These are phyloP conservation scores for Peronospora destructor DNA, from an alignment of 352 stramenopile species.

Conservation along the genomic window DNA sequence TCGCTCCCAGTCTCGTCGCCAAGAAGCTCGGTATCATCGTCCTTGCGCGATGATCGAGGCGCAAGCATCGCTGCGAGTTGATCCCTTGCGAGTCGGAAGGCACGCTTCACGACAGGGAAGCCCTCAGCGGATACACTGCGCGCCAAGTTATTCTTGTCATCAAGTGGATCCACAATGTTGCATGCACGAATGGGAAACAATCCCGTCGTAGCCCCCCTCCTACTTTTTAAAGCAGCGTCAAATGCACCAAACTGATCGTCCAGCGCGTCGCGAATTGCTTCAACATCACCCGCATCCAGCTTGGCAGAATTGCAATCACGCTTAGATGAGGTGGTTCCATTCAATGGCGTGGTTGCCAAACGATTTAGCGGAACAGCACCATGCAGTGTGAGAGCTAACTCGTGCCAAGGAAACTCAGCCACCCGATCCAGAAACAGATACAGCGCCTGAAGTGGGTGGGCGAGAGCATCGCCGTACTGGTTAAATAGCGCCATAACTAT, in stretches of 20 bases:
- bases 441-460: slow-evolving; percentile 76
- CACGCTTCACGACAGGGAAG: slow-evolving; percentile 67
- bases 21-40: slow-evolving; percentile 18
- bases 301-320: slow-evolving; percentile 18
- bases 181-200: slow-evolving; percentile 74
- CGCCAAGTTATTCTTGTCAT: slow-evolving; percentile 83
- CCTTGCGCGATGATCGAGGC: slow-evolving; percentile 13
- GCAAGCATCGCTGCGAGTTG: slow-evolving; percentile 39
- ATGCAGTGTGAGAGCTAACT: slow-evolving; percentile 73
- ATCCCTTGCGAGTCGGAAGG: slow-evolving; percentile 52
- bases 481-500: slow-evolving; percentile 89
- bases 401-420: slow-evolving; percentile 82
- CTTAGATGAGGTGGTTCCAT: slow-evolving; percentile 15
- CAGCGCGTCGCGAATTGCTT: slow-evolving; percentile 39
- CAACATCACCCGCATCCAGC: slow-evolving; percentile 40
- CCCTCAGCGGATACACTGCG: slow-evolving; percentile 67
- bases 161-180: slow-evolving; percentile 86
- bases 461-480: slow-evolving; percentile 57
- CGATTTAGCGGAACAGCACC: slow-evolving; percentile 53
- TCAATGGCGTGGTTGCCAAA: slow-evolving; percentile 39
- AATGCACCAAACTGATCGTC: slow-evolving; percentile 55
- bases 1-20: slow-evolving; percentile 26
- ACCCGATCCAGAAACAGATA: slow-evolving; percentile 82
- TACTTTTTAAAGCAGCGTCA: slow-evolving; percentile 28
- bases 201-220: slow-evolving; percentile 4